Evolutionary conservation across 306 rosid species (phyloP), one percentile per base, ranked within the genome.

Genomic region (Prunus campanulata): DNA sequence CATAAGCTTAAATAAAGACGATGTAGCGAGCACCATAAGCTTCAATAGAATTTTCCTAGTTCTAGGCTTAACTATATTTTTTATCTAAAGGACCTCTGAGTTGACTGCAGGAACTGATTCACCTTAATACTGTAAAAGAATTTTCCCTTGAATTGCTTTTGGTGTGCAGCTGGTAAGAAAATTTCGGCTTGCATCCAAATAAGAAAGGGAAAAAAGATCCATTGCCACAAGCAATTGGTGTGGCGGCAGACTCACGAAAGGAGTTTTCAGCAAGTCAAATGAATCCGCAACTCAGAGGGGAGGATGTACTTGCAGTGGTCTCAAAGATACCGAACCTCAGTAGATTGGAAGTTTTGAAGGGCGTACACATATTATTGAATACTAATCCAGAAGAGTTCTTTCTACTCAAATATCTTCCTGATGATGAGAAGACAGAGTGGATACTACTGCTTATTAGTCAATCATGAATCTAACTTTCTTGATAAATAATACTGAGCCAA

Each of bases 281-380:
- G 35, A 25, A 30, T 27, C 39, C n/a, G 12, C 32, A 68, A 68
- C 72, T 50, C 56, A 24, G 10, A 46, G 72, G 72, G 6, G 72
- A 69, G 55, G 60, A 69, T n/a, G 74, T 49, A 69, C 30, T 22
- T 49, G 59, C 15, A 3, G 46, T 69, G 46, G 74, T 69, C 50
- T 49, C 44, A 50, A 49, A 69, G 59, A n/a, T 27, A 49, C 60
- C 25, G 1, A 54, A 30, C 8, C 25, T 69, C 24, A 48, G 19
- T 47, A 25, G 22, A 49, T 18, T 69, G 42, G 46, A 69, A 30
- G 59, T 69, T 16, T 25, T 49, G 4, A 49, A 49, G 46, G 73
- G 46, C 5, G 35, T 69, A 16, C 60, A 59, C 52, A 52, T 69
- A 8, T 14, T 69, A 25, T 7, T 48, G 57, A 47, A 10, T 69